Evolutionary conservation across 805 yeast species (phyloP).

Genomic region (Helenozyma rhizophorensis): DNA sequence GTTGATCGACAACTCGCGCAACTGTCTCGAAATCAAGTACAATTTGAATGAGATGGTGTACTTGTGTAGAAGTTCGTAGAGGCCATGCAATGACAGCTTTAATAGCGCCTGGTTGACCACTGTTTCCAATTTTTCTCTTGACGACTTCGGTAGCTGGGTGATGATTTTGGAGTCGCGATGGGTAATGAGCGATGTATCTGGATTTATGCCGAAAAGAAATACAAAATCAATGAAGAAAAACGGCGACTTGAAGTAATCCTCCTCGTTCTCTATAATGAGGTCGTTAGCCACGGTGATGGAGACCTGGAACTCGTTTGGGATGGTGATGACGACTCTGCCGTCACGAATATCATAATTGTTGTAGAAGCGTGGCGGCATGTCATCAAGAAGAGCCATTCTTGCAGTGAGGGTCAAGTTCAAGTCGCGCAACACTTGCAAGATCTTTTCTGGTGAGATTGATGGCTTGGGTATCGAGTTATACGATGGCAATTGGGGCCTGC

Average conservation of each 20-base stretch:
- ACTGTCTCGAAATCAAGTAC: slow-evolving; percentile 54
- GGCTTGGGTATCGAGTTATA: slow-evolving; percentile 51
- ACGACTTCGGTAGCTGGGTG: slow-evolving; percentile 28
- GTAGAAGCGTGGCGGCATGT: slow-evolving; percentile 61
- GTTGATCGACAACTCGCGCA: slow-evolving; percentile 42
- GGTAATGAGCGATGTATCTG: slow-evolving; percentile 29
- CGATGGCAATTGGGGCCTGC: slow-evolving; percentile 70
- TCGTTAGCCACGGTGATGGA: slow-evolving; percentile 68
- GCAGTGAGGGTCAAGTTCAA: slow-evolving; percentile 71
- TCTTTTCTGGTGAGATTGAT: slow-evolving; percentile 49
- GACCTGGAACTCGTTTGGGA: slow-evolving; percentile 59
- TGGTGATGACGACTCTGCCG: slow-evolving; percentile 69
- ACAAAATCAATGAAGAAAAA: slow-evolving; percentile 76
- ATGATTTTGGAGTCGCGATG: slow-evolving; percentile 21
- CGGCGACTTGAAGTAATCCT: slow-evolving; percentile 48
- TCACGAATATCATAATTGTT: slow-evolving; percentile 58
- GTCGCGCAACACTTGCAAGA: slow-evolving; percentile 58
- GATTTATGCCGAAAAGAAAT: slow-evolving; percentile 50
- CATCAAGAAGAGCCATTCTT: slow-evolving; percentile 63
- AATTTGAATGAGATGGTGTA: slow-evolving; percentile 65
- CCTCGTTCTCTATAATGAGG: slow-evolving; percentile 43
- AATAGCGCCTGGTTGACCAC: slow-evolving; percentile 50
- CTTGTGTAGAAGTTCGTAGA: slow-evolving; percentile 53
- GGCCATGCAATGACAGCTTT: slow-evolving; percentile 43
- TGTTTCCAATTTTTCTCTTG: slow-evolving; percentile 45